Conservation (phyloP, 352 stramenopile genomes). For the Pythium volutum region DNA sequence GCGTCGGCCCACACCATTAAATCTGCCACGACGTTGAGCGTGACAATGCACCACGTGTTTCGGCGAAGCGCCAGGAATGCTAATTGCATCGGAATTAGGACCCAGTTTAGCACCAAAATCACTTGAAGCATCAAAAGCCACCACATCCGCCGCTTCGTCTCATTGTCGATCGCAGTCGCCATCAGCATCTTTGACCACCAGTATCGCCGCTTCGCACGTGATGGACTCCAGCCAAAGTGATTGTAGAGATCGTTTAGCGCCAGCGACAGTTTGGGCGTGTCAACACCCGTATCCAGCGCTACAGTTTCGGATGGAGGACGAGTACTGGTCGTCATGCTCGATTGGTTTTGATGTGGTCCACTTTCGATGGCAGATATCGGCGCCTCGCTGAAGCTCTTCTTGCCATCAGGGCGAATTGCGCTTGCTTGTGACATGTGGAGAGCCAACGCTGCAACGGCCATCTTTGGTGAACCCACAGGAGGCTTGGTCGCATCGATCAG, state of each 20-base stretch:
- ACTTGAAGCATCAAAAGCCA: constrained; percentile 46
- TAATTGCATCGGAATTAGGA: constrained; percentile 42
- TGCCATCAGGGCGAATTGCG: neutral
- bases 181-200: constrained; percentile 38
- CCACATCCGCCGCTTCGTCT: constrained; percentile 40
- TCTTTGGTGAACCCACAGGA: neutral
- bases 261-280: neutral
- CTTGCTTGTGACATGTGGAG: neutral
- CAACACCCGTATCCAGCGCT: neutral
- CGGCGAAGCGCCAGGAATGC: constrained; percentile 34
- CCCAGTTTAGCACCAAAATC: constrained; percentile 57
- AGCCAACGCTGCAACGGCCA: neutral
- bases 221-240: constrained; percentile 13
- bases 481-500: neutral
- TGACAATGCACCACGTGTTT: constrained; percentile 30
- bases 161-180: constrained; percentile 36
- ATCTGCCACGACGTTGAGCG: constrained; percentile 38
- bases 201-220: neutral
- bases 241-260: constrained; percentile 26
- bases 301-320: neutral
- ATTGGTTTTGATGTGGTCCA: neutral
- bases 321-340: neutral
- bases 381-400: neutral
- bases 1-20: constrained; percentile 41
- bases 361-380: neutral